Conservation (phyloP, 352 stramenopile genomes). For the Phytophthora syringae region DNA sequence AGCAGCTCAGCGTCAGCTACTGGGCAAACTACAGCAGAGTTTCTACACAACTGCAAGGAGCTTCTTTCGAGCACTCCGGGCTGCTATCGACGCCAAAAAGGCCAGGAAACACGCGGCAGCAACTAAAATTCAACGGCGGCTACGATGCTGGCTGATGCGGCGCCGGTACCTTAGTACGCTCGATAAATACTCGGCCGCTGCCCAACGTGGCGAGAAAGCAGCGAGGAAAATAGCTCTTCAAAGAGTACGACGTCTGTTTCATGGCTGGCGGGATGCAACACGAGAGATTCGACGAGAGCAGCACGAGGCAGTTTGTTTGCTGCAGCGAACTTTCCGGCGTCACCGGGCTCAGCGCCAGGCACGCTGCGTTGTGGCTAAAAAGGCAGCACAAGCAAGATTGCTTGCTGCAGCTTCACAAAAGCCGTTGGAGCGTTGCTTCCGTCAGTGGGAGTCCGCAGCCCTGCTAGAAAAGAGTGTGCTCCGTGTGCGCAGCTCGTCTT, state of each 20-base stretch:
- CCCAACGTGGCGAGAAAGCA: slow-evolving; percentile 29
- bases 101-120: slow-evolving; percentile 48
- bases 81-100: slow-evolving; percentile 35
- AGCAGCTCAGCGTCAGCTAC: slow-evolving; percentile 40
- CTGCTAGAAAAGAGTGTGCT: slow-evolving; percentile 60
- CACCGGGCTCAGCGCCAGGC: slow-evolving; percentile 51
- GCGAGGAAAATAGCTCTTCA: slow-evolving; percentile 34
- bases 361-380: slow-evolving; percentile 53
- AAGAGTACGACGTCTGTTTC: slow-evolving; percentile 32
- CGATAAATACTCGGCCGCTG: slow-evolving; percentile 30
- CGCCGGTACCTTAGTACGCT: slow-evolving; percentile 50
- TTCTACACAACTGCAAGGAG: slow-evolving; percentile 47
- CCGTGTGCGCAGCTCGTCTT: slow-evolving; percentile 42
- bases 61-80: slow-evolving; percentile 60
- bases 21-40: slow-evolving; percentile 47
- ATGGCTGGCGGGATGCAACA: slow-evolving; percentile 27
- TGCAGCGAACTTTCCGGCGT: slow-evolving; percentile 61
- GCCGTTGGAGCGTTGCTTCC: slow-evolving; percentile 67
- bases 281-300: slow-evolving; percentile 19
- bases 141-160: slow-evolving; percentile 51
- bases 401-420: slow-evolving; percentile 56
- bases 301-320: slow-evolving; percentile 36
- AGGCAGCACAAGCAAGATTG: slow-evolving; percentile 50
- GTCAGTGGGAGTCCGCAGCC: slow-evolving; percentile 49
- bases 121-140: slow-evolving; percentile 50